Base-by-base conservation (phyloP, 257 asterid genomes). In the Salvia rosmarinus region DNA sequence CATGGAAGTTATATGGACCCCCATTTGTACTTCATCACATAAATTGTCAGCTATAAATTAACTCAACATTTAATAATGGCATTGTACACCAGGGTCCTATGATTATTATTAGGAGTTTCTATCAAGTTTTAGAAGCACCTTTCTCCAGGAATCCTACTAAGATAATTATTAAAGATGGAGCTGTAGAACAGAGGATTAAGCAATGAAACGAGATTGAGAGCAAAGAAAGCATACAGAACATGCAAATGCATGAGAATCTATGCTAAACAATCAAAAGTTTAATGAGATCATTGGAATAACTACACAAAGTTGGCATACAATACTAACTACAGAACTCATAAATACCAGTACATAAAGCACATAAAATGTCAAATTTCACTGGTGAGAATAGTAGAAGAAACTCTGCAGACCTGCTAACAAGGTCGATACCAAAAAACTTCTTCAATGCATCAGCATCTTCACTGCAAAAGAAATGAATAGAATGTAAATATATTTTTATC, bases 401-500 rank as follows among this genome's bases (percentile, higher is more conserved):
- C 60, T 13, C 42, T 37, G 58, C 55, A 44, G 63, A 95, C 99
- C 99, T 95, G 96, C 97, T 95, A 66, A 84, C 86, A 78, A 91
- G 88, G 68, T 90, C 98, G 64, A 95, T 70, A 46, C 95, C 99
- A 16, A 95, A 95, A 82, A 95, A 95, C 57, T 60, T 82, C 87
- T 90, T 95, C 85, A 88, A 77, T 3, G 84, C 70, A 75, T 95
- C 98, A 54, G 81, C 75, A 52, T 40, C 88, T 80, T 90, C 96
- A 81, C 99, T 95, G 96, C 88, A 82, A 77, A 47, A 70, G 32
- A 59, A 80, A 34, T 40, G 32, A 43, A 54, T 30, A 58, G 16
- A 57, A 42, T 17, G 59, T 63, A 60, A 57, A 70, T 70, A 62
- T 35, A 64, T 23, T 64, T 43, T 21, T 50, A 80, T 44, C 66